These are phyloP conservation scores for Ensete ventricosum DNA, from an alignment of 176 grass and related monocot species.

Conservation along the genomic window DNA sequence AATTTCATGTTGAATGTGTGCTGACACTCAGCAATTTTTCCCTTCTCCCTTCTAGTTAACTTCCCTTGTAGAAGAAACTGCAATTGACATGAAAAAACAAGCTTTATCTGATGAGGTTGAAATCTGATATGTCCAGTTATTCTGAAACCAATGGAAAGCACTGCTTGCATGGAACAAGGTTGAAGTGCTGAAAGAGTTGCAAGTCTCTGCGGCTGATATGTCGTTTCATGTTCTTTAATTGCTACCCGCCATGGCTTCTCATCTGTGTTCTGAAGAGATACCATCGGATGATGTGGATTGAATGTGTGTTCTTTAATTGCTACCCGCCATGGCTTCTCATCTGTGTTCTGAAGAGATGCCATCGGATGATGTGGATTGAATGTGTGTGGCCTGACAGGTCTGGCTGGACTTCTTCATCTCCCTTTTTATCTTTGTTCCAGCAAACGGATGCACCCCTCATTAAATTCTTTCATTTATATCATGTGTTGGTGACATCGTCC, in stretches of 20 bases:
- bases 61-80: no score
- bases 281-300: not conserved
- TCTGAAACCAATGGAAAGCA: no score
- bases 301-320: no score
- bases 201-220: not conserved
- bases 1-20: no score
- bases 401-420: not conserved
- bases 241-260: not conserved
- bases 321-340: not conserved
- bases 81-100: no score
- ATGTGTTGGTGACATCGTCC: not conserved
- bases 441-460: not conserved
- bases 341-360: not conserved
- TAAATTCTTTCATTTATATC: slow-evolving; percentile 1
- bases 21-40: no score
- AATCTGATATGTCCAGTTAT: no score
- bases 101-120: no score
- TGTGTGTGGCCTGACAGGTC: not conserved
- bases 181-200: no score
- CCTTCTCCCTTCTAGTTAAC: no score
- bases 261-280: not conserved
- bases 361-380: not conserved
- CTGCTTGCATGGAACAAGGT: no score
- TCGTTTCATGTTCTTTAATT: not conserved
- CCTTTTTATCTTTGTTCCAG: not conserved